phyloP scores from a whole-genome alignment of 129 eudicot genomes.

The Flaveria trinervia region DNA sequence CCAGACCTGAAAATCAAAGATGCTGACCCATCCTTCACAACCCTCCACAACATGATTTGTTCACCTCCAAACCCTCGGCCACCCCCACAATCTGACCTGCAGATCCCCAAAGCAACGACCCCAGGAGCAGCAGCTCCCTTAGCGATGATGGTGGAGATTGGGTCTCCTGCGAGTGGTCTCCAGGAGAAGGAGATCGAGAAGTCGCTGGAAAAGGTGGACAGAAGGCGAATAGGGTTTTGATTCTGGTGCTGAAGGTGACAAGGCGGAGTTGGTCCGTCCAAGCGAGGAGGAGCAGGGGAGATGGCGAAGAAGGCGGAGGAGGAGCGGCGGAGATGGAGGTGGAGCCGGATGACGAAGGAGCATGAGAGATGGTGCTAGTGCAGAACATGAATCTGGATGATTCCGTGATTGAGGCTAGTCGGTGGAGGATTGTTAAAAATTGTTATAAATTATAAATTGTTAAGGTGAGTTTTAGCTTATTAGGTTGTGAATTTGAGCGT shows the following conservation, averaged over 20 bases:
- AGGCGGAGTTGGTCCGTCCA: constrained; percentile 71
- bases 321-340: constrained; percentile 46
- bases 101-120: no score
- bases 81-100: no score
- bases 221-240: constrained; percentile 71
- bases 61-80: no score
- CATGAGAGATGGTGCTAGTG: constrained; percentile 75
- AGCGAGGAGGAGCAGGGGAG: constrained; percentile 75
- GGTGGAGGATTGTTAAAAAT: constrained; percentile 56
- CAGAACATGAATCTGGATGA: constrained; percentile 76
- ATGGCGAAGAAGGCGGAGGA: constrained; percentile 62
- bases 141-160: no score
- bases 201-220: constrained; percentile 66
- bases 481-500: background rate
- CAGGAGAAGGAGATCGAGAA: constrained; percentile 81
- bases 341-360: constrained; percentile 77
- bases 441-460: background rate
- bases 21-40: no score
- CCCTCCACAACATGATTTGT: no score
- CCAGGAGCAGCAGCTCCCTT: no score
- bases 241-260: constrained; percentile 91
- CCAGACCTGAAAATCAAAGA: no score
- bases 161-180: no score
- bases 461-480: constrained; percentile 49
- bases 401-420: constrained; percentile 68